phyloP scores from a whole-genome alignment of 2,329 filamentous ascomycete species.

The Stachybotrys elegans region DNA sequence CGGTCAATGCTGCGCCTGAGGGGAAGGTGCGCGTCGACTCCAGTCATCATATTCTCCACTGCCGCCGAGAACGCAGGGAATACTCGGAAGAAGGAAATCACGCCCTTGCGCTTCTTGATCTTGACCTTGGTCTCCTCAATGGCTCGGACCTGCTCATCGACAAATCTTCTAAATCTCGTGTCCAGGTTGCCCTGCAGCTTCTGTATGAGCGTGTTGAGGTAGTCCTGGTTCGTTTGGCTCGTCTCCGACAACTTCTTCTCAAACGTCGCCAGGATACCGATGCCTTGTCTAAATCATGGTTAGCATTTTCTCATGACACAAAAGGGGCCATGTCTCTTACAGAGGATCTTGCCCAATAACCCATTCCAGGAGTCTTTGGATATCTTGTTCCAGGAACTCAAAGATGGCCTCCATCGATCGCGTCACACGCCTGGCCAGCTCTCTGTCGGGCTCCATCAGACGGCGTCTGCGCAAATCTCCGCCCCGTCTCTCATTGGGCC shows the following conservation, averaged over 20 bases:
- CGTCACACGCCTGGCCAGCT: slow-evolving; percentile 78
- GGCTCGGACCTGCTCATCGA: slow-evolving; percentile 90
- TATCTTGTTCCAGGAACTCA: slow-evolving; percentile 70
- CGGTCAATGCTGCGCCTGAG: slow-evolving; percentile 76
- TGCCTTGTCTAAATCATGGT: slow-evolving; percentile 65
- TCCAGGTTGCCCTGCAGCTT: slow-evolving; percentile 72
- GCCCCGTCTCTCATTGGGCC: slow-evolving; percentile 64
- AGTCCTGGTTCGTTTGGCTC: slow-evolving; percentile 90
- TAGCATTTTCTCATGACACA: slow-evolving; percentile 7
- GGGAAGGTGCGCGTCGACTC: slow-evolving; percentile 49
- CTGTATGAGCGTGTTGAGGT: slow-evolving; percentile 72
- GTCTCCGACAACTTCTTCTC: slow-evolving; percentile 75
- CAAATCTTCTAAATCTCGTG: slow-evolving; percentile 76
- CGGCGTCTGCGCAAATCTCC: slow-evolving; percentile 70
- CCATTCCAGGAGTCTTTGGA: slow-evolving; percentile 81
- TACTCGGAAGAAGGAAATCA: slow-evolving; percentile 90
- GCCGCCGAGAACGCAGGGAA: slow-evolving; percentile 83
- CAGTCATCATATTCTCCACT: slow-evolving; percentile 76
- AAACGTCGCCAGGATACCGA: slow-evolving; percentile 76
- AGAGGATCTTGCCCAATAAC: slow-evolving; percentile 73
- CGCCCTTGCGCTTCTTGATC: slow-evolving; percentile 95
- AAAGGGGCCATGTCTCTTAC: slow-evolving; percentile 45
- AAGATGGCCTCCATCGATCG: slow-evolving; percentile 87
- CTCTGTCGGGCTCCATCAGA: slow-evolving; percentile 82
- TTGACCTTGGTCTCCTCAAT: slow-evolving; percentile 99